phyloP scores from a whole-genome alignment of 768 basidiomycete species.

The Hydnomerulius pinastri region DNA sequence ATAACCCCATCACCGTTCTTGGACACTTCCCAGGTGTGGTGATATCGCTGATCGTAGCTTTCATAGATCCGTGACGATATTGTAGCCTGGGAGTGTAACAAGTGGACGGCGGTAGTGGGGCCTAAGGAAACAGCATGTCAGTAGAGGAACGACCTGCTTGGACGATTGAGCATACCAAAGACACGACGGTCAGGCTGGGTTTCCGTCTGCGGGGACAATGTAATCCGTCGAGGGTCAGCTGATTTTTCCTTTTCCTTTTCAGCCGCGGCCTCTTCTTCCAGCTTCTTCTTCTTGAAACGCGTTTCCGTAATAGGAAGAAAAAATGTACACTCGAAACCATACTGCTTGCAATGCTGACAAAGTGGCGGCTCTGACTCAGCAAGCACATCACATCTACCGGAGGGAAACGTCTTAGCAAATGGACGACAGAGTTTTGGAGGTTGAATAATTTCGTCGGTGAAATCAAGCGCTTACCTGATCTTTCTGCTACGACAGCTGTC shows the following conservation, averaged over 20 bases:
- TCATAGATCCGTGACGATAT: slow-evolving; percentile 87
- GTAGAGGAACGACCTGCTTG: slow-evolving; percentile 8
- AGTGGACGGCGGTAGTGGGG: slow-evolving; percentile 82
- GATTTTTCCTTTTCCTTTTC: slow-evolving; percentile 39
- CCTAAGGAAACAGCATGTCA: slow-evolving; percentile 53
- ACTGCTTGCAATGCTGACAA: slow-evolving; percentile 95
- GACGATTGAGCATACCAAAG: slow-evolving; percentile 49
- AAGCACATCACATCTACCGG: slow-evolving; percentile 76
- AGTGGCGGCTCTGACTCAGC: slow-evolving; percentile 73
- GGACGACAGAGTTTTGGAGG: not conserved
- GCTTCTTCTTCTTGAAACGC: slow-evolving; percentile 94
- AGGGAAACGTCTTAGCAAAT: slow-evolving; percentile 13
- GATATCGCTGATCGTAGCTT: slow-evolving; percentile 83
- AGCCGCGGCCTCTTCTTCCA: slow-evolving; percentile 64
- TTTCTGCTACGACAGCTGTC: slow-evolving; percentile 90
- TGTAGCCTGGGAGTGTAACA: slow-evolving; percentile 87
- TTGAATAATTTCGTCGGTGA: slow-evolving; percentile 10
- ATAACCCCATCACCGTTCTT: slow-evolving; percentile 88
- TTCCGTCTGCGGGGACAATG: slow-evolving; percentile 50
- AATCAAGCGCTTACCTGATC: slow-evolving; percentile 58
- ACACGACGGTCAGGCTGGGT: slow-evolving; percentile 60
- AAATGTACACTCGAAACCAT: slow-evolving; percentile 92
- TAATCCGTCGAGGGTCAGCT: slow-evolving; percentile 30
- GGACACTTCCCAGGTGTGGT: slow-evolving; percentile 86
- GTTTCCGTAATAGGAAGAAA: slow-evolving; percentile 99